Evolutionary conservation across 2,329 filamentous ascomycete species (phyloP).

Genomic region (Monosporascus sp.): DNA sequence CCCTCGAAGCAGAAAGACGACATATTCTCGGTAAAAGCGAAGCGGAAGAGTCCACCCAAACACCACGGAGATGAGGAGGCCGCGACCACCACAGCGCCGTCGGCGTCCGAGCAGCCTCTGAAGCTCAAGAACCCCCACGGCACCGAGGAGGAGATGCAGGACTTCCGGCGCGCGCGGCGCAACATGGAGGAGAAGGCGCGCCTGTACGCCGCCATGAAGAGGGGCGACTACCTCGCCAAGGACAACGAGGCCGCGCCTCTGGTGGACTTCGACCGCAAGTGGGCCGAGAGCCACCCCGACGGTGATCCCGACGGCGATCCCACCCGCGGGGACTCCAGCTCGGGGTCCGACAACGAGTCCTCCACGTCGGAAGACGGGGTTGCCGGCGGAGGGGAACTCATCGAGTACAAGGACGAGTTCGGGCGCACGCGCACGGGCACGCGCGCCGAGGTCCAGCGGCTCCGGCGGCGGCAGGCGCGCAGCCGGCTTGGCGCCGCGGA

Average conservation of each 20-base stretch:
- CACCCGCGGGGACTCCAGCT: constrained; percentile 21
- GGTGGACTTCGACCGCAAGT: constrained; percentile 94
- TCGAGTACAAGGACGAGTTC: constrained; percentile 90
- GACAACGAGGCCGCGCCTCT: constrained; percentile 62
- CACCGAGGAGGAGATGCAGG: constrained; percentile 58
- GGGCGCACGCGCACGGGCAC: constrained; percentile 75
- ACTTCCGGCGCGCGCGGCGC: constrained; percentile 65
- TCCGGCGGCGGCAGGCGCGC: constrained; percentile 51
- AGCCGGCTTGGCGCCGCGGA: constrained; percentile 52
- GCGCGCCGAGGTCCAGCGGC: constrained; percentile 58
- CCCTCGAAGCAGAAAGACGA: constrained; percentile 56
- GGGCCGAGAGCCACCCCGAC: constrained; percentile 67
- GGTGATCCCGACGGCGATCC: constrained; percentile 15
- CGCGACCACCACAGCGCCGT: constrained; percentile 41
- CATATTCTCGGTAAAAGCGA: constrained; percentile 54
- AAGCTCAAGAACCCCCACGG: constrained; percentile 47
- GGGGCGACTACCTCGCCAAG: constrained; percentile 71
- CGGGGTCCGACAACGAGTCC: constrained; percentile 61
- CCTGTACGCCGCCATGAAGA: constrained; percentile 83
- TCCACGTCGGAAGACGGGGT: constrained; percentile 27
- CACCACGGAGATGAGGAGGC: constrained; percentile 49
- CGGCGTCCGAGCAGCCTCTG: constrained; percentile 31
- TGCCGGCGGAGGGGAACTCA: constrained; percentile 48
- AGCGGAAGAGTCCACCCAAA: constrained; percentile 36
- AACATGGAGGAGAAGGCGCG: constrained; percentile 88